These are phyloP conservation scores for Brassica nigra DNA, from an alignment of 345 rosid species.

Conservation along the genomic window DNA sequence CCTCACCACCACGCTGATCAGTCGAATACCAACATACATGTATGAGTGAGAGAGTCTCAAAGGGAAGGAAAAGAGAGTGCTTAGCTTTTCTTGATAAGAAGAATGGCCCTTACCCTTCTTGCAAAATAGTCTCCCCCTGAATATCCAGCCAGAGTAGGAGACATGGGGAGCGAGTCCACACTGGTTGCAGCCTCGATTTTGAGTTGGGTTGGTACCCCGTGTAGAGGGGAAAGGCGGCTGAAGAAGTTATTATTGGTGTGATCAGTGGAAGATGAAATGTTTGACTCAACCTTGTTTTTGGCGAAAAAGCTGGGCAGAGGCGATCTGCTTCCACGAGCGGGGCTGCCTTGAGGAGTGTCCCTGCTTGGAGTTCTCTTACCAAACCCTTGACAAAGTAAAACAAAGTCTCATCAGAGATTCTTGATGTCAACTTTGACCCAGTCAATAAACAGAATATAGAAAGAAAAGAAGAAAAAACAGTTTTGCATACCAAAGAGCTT, in stretches of 20 bases:
- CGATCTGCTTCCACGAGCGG: conserved; percentile 36
- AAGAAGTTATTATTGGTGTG: conserved; percentile 33
- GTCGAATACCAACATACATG: background rate
- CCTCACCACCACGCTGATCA: conserved; percentile 13
- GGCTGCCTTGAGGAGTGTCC: conserved; percentile 33
- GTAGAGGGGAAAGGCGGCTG: conserved; percentile 34
- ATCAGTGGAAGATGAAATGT: conserved; percentile 28
- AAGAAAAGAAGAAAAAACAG: background rate
- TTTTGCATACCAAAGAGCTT: conserved; percentile 20
- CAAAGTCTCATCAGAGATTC: conserved; percentile 10
- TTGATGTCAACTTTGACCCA: conserved; percentile 13
- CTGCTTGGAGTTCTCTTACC: conserved; percentile 39
- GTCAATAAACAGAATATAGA: background rate
- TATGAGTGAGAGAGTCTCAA: background rate
- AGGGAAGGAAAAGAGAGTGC: background rate
- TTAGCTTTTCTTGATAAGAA: background rate
- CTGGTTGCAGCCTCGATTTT: conserved; percentile 15
- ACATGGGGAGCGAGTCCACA: conserved; percentile 25
- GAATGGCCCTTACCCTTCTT: conserved; percentile 16
- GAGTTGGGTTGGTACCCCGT: conserved; percentile 2
- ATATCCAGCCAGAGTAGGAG: conserved; percentile 32
- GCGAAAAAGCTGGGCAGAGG: conserved; percentile 30
- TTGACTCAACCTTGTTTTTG: conserved; percentile 36
- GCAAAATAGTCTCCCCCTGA: conserved; percentile 33
- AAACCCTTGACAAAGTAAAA: conserved; percentile 26